These are phyloP conservation scores for Ogataea henricii DNA, from an alignment of 805 yeast genomes.

Conservation along the genomic window DNA sequence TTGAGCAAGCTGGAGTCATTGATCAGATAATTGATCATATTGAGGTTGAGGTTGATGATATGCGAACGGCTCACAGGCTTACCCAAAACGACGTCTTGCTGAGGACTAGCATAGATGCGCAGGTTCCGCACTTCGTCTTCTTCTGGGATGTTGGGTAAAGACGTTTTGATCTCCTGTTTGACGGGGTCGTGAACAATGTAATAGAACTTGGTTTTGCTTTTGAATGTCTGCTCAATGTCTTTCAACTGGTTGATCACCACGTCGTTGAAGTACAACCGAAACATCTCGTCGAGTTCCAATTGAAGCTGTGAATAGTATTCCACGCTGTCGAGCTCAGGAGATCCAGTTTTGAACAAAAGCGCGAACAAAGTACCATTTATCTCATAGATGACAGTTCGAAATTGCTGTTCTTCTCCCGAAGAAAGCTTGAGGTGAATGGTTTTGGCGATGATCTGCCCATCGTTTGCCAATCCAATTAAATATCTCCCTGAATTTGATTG, in stretches of 20 bases:
- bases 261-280: conserved; percentile 29
- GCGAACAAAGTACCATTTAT: conserved; percentile 32
- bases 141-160: conserved; percentile 33
- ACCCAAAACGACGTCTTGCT: conserved; percentile 7
- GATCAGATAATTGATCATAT: conserved; percentile 21
- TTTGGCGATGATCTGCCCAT: conserved; percentile 19
- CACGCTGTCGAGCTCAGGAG: not conserved
- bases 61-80: conserved; percentile 15
- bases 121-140: conserved; percentile 20
- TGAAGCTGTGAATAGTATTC: conserved; percentile 18
- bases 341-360: conserved; percentile 19
- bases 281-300: conserved; percentile 23
- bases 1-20: conserved; percentile 17
- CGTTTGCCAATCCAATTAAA: conserved; percentile 28
- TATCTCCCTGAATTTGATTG: conserved; percentile 26
- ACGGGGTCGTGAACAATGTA: conserved; percentile 27
- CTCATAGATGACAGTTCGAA: conserved; percentile 32
- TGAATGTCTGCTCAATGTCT: conserved; percentile 21
- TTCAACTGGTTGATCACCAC: conserved; percentile 29
- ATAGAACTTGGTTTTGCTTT: conserved; percentile 21
- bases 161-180: conserved; percentile 25
- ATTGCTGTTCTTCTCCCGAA: conserved; percentile 4
- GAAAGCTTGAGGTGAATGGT: conserved; percentile 14
- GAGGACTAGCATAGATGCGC: conserved; percentile 9
- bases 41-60: conserved; percentile 22